phyloP scores from a whole-genome alignment of 1,284 basidiomycete species.

The Heterobasidion occidentale region DNA sequence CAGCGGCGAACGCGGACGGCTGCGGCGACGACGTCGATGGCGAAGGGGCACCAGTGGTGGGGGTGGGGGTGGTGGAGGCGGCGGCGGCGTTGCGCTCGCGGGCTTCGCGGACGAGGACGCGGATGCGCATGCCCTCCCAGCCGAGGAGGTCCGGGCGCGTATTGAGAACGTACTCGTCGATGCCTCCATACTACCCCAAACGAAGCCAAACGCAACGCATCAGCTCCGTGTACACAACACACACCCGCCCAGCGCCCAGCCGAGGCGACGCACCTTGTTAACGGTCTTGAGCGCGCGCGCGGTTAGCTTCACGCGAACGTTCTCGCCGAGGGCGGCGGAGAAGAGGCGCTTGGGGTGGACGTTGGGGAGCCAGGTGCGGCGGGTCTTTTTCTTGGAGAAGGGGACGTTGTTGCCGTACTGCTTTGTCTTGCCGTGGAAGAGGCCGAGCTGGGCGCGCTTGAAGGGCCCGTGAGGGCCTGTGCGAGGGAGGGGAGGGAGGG shows the following conservation, averaged over 20 bases:
- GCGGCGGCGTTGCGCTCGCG: slow-evolving; percentile 2
- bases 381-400: slow-evolving; percentile 88
- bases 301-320: slow-evolving; percentile 62
- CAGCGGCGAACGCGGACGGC: no score
- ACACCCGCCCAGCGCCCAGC: not conserved
- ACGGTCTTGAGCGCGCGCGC: slow-evolving; percentile 71
- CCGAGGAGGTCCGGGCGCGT: slow-evolving; percentile 62
- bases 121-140: slow-evolving; percentile 67
- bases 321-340: slow-evolving; percentile 55
- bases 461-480: slow-evolving; percentile 42
- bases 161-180: slow-evolving; percentile 71
- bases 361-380: slow-evolving; percentile 85
- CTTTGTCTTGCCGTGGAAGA: slow-evolving; percentile 75
- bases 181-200: slow-evolving; percentile 52
- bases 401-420: slow-evolving; percentile 88
- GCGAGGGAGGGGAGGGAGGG: slow-evolving; percentile 23
- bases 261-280: slow-evolving; percentile 62
- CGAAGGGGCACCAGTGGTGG: no score
- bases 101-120: slow-evolving; percentile 39
- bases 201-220: not conserved
- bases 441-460: slow-evolving; percentile 67
- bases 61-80: not conserved
- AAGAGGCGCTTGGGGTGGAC: slow-evolving; percentile 66
- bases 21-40: no score
- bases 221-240: not conserved